These are phyloP conservation scores for Parietichytrium sp. DNA, from an alignment of 108 stramenopile species.

Conservation along the genomic window DNA sequence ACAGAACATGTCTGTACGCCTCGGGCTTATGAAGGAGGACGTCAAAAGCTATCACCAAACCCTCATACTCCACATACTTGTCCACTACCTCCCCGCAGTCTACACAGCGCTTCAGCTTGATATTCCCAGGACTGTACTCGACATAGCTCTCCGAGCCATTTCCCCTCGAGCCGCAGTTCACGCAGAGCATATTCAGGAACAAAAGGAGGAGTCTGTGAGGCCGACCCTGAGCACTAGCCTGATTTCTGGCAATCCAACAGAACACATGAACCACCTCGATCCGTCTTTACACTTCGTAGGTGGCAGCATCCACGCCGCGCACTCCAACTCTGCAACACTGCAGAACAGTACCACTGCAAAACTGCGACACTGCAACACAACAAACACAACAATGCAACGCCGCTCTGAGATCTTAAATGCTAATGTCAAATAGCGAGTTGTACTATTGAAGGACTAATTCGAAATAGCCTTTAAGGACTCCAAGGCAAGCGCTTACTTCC, in stretches of 20 bases:
- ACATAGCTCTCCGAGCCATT: neutral
- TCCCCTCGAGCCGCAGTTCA: neutral
- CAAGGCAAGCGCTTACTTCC: no score
- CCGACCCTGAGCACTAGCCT: no score
- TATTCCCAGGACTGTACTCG: slow-evolving; percentile 29
- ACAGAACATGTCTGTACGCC: slow-evolving; percentile 18
- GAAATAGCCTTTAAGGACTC: no score
- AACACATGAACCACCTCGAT: neutral
- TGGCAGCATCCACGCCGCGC: neutral
- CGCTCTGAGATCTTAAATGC: no score
- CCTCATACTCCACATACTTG: slow-evolving; percentile 34
- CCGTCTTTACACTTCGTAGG: neutral
- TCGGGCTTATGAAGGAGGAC: neutral
- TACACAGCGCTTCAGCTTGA: slow-evolving; percentile 25
- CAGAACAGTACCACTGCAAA: no score
- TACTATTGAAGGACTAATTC: no score
- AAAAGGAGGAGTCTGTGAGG: no score
- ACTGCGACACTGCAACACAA: no score
- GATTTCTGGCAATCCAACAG: no score
- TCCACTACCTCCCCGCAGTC: slow-evolving; percentile 7
- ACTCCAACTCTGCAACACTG: no score
- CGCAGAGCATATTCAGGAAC: neutral
- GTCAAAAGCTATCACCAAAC: neutral
- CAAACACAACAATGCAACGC: no score
- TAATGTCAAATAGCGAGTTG: no score